phyloP scores from a whole-genome alignment of 768 basidiomycete species.

The Kwoniella shandongensis region DNA sequence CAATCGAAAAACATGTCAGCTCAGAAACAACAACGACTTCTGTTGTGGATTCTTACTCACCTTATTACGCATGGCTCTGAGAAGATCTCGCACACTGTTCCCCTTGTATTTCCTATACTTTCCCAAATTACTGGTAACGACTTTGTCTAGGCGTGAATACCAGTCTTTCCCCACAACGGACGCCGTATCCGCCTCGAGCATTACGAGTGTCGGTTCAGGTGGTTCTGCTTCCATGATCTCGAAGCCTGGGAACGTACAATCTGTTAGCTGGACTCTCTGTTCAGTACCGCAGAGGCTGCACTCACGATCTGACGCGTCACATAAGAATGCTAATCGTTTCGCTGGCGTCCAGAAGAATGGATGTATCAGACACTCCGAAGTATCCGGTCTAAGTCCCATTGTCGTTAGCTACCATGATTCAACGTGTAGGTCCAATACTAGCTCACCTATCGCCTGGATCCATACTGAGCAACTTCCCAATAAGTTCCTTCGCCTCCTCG shows the following conservation, averaged over 20 bases:
- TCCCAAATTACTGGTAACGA: conserved; percentile 89
- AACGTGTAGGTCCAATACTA: not conserved
- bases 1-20: not conserved
- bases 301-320: conserved; percentile 87
- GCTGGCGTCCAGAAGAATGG: conserved; percentile 96
- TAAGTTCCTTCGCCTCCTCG: conserved; percentile 80
- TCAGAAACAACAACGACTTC: not conserved
- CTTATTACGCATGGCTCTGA: conserved; percentile 93
- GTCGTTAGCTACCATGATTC: conserved; percentile 1
- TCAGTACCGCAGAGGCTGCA: not conserved
- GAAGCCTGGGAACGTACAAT: conserved; percentile 58
- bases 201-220: conserved; percentile 69
- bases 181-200: conserved; percentile 69
- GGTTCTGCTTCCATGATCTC: conserved; percentile 97
- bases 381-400: conserved; percentile 91
- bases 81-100: conserved; percentile 80
- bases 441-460: conserved; percentile 73
- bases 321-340: conserved; percentile 84
- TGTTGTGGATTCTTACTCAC: conserved; percentile 56
- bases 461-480: conserved; percentile 72
- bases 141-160: conserved; percentile 78
- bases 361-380: conserved; percentile 79
- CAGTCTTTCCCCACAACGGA: conserved; percentile 78
- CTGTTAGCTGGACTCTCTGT: conserved; percentile 1
- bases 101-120: conserved; percentile 98